Evolutionary conservation across 768 basidiomycete genomes (phyloP).

Genomic region (Amanita inopinata): DNA sequence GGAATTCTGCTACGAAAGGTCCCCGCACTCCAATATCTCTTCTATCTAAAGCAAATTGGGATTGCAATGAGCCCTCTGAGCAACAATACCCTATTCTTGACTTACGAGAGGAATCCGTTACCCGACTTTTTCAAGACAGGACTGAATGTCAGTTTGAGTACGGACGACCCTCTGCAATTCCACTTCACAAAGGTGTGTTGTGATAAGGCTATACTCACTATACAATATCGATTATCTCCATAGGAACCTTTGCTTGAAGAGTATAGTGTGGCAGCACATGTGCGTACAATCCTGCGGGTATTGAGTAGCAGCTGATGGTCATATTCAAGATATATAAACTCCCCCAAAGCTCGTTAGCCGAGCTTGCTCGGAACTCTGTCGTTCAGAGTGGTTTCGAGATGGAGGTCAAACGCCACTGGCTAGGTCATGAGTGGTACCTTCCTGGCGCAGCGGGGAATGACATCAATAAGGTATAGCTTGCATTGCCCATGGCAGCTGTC

Average conservation of each 20-base stretch:
- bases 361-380: slow-evolving; percentile 97
- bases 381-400: slow-evolving; percentile 97
- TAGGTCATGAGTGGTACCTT: slow-evolving; percentile 89
- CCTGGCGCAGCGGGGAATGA: slow-evolving; percentile 92
- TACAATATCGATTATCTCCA: slow-evolving; percentile 1
- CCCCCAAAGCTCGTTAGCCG: slow-evolving; percentile 88
- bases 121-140: slow-evolving; percentile 97
- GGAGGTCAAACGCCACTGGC: slow-evolving; percentile 93
- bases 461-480: slow-evolving; percentile 69
- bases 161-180: slow-evolving; percentile 93
- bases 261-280: slow-evolving; percentile 96
- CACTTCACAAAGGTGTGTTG: slow-evolving; percentile 87
- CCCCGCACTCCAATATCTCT: slow-evolving; percentile 92
- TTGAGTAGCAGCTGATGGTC: not conserved
- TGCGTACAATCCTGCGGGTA: slow-evolving; percentile 24
- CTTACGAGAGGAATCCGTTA: slow-evolving; percentile 94
- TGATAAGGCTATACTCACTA: not conserved
- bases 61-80: slow-evolving; percentile 98
- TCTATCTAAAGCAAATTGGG: slow-evolving; percentile 97
- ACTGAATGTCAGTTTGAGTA: slow-evolving; percentile 91
- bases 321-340: slow-evolving; percentile 81
- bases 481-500: not conserved
- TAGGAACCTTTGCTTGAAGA: slow-evolving; percentile 94
- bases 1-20: slow-evolving; percentile 98
- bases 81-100: slow-evolving; percentile 95